Conservation (phyloP, 2,329 filamentous ascomycete genomes). For the Gnomoniopsis smithogilvyi region DNA sequence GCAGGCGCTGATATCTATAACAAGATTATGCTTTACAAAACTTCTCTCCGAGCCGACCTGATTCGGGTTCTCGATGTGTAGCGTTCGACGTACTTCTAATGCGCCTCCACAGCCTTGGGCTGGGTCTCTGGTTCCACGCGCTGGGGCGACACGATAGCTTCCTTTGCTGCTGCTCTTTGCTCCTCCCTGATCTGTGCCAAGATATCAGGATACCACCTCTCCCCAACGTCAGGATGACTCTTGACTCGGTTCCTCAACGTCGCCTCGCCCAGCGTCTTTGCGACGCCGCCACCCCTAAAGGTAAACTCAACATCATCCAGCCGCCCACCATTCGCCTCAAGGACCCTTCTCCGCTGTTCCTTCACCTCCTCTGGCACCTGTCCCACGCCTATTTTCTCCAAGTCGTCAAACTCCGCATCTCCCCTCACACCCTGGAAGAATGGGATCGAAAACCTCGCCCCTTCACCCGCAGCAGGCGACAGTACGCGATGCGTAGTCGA, state of each 20-base stretch:
- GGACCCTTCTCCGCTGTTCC: constrained; percentile 56
- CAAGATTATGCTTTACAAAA: neutral
- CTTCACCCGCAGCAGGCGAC: constrained; percentile 66
- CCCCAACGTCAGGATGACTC: constrained; percentile 83
- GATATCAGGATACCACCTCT: constrained; percentile 73
- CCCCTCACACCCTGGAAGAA: constrained; percentile 87
- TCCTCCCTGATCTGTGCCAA: constrained; percentile 55
- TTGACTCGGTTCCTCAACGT: constrained; percentile 82
- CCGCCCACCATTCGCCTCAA: constrained; percentile 54
- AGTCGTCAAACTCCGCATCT: constrained; percentile 75
- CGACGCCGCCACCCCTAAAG: constrained; percentile 66
- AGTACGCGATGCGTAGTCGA: constrained; percentile 81
- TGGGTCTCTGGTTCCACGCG: constrained; percentile 22
- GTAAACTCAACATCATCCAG: constrained; percentile 84
- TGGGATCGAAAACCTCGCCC: constrained; percentile 74
- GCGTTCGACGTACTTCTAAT: constrained; percentile 25
- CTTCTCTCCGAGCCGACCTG: neutral
- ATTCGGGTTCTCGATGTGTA: neutral
- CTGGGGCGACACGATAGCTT: constrained; percentile 21
- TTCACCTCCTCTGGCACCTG: constrained; percentile 59
- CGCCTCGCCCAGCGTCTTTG: constrained; percentile 73
- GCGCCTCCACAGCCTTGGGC: constrained; percentile 34
- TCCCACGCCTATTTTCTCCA: constrained; percentile 59
- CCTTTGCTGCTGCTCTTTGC: constrained; percentile 42
- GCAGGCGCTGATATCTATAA: too few relatives aligned